Evolutionary conservation across 805 yeast species (phyloP).

Genomic region (Yarrowia sp.): DNA sequence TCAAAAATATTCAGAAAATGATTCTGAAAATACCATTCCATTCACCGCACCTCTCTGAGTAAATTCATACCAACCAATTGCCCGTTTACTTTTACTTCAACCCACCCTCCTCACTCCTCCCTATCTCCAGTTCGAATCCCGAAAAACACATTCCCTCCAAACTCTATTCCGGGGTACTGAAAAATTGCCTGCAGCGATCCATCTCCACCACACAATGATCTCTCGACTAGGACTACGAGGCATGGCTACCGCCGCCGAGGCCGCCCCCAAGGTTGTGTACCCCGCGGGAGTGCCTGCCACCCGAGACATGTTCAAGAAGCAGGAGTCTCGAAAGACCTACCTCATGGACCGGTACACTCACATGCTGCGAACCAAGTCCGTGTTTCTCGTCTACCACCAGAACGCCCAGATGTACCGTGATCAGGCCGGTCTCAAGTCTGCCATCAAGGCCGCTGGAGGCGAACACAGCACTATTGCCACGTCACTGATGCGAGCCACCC

Average conservation of each 20-base stretch:
- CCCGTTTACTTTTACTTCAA: too few species aligned
- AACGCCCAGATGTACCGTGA: slow-evolving; percentile 73
- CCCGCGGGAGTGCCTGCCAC: slow-evolving; percentile 24
- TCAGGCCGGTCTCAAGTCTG: slow-evolving; percentile 57
- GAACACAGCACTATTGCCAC: slow-evolving; percentile 65
- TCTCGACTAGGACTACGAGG: slow-evolving; percentile 21
- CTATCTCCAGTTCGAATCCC: not conserved
- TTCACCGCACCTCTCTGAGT: too few species aligned
- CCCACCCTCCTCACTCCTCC: too few species aligned
- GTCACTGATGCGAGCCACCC: slow-evolving; percentile 66
- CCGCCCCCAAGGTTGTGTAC: slow-evolving; percentile 1
- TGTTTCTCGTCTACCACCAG: slow-evolving; percentile 78
- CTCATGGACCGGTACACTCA: slow-evolving; percentile 75
- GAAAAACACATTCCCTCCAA: not conserved
- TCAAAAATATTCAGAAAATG: too few species aligned
- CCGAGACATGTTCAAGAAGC: slow-evolving; percentile 56
- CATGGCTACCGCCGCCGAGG: slow-evolving; percentile 20
- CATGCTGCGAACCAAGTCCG: slow-evolving; percentile 61
- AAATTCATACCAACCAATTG: too few species aligned
- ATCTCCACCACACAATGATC: slow-evolving; percentile 9
- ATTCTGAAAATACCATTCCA: too few species aligned
- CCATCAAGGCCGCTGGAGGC: slow-evolving; percentile 64
- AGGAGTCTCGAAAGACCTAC: slow-evolving; percentile 77
- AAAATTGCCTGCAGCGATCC: not conserved
- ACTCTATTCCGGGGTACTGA: not conserved